Evolutionary conservation across 1,284 basidiomycete species (phyloP), one percentile per base, ranked within the genome.

Genomic region (Inonotus hispidus): DNA sequence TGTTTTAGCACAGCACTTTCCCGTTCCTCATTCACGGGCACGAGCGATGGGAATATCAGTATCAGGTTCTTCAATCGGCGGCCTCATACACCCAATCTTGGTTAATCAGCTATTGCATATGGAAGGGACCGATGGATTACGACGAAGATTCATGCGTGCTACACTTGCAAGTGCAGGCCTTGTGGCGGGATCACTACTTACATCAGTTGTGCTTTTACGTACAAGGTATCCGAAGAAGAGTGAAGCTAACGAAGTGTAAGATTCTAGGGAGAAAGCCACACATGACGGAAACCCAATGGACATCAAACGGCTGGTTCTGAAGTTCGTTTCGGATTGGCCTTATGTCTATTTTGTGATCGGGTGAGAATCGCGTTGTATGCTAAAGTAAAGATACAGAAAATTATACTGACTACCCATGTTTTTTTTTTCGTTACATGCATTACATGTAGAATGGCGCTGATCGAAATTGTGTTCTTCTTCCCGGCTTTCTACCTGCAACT

Each of bases 191-290:
- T 38, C 71, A 35, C 54, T 74, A 39, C 38, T 68, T 14, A 25
- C 68, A 32, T 69, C 68, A 14, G 69, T 71, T 29, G 32, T 64
- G 5, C 65, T 72, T 6, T 69, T 74, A 69, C 69, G 70, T 45
- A 68, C 71, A 5, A 66, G 68, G 50, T 66, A 29, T 21, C 59
- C 39, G 32, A 58, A 58, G 23, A 37, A 47, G 29, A 41, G 13
- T 46, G 54, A 25, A 47, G 32, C 32, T 32, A 32, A 8, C 4
- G 32, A 3, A 8, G 14, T n/a, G 29, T 2, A 3, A 11, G 55
- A 56, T n/a, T 25, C 53, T 21, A 1, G 37, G 27, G 27, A 53
- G 27, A 58, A 52, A 38, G 45, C 53, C 6, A 32, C 16, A 3
- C 52, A 47, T 11, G 43, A 60, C 10, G 27, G 19, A 14, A 54